phyloP scores from a whole-genome alignment of 73 alveolate genomes.

The Symbiodinium natans region DNA sequence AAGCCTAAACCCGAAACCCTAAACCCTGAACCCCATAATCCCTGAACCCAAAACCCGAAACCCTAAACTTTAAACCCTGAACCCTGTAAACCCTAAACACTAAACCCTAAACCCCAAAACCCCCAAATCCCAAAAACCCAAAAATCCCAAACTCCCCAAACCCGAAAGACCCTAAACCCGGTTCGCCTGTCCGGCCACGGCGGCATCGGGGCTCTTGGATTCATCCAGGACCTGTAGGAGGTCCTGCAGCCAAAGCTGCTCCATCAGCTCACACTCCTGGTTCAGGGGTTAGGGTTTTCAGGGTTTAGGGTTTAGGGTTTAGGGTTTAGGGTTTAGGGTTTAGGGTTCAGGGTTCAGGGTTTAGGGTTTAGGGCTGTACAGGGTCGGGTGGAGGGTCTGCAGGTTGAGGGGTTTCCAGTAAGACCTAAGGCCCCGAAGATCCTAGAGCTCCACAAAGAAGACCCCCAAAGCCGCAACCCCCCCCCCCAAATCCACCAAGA shows the following conservation, averaged over 20 bases:
- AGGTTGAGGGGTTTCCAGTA: too few species aligned
- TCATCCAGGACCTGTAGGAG: slow-evolving; percentile 58
- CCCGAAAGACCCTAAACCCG: too few species aligned
- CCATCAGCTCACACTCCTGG: slow-evolving; percentile 40
- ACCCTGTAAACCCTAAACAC: neutral
- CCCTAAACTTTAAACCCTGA: neutral
- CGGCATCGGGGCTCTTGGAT: neutral
- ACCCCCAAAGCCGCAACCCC: too few species aligned
- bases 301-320: neutral
- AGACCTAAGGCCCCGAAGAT: too few species aligned
- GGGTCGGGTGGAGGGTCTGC: too few species aligned
- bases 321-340: neutral
- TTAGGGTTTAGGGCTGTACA: too few species aligned
- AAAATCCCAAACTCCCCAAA: too few species aligned
- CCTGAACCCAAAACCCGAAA: neutral
- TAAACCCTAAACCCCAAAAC: neutral
- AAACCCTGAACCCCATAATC: neutral
- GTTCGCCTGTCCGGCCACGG: slow-evolving; percentile 15
- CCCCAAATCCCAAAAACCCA: neutral
- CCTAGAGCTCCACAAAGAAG: too few species aligned
- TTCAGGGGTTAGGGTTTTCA: neutral
- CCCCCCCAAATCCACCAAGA: too few species aligned
- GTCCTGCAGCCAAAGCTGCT: slow-evolving; percentile 58
- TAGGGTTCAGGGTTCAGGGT: neutral
- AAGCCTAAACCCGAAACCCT: neutral